Conservation (phyloP, 805 yeast species). For the Maudiozyma pseudohumilis region DNA sequence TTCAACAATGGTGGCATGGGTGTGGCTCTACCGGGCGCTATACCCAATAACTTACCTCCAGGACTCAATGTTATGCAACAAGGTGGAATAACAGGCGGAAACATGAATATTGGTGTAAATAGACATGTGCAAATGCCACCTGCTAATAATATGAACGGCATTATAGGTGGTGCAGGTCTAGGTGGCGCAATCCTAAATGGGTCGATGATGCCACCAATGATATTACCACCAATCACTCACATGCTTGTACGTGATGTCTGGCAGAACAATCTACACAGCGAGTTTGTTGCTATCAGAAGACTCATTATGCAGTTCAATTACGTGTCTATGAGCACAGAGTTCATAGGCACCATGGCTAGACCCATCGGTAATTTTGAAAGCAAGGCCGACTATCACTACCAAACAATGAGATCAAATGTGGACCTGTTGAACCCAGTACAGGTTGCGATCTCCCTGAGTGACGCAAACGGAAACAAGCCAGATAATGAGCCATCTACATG, state of each 20-base stretch:
- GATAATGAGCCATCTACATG: slow-evolving; percentile 69
- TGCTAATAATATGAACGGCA: slow-evolving; percentile 8
- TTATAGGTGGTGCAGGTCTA: slow-evolving; percentile 3
- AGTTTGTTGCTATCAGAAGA: slow-evolving; percentile 51
- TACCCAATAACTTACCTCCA: slow-evolving; percentile 18
- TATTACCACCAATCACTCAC: slow-evolving; percentile 26
- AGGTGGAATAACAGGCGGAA: slow-evolving; percentile 1
- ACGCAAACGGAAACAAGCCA: slow-evolving; percentile 58
- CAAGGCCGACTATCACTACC: slow-evolving; percentile 89
- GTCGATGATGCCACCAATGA: slow-evolving; percentile 8
- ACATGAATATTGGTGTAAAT: slow-evolving; percentile 3
- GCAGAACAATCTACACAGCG: slow-evolving; percentile 58
- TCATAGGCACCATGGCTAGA: slow-evolving; percentile 92
- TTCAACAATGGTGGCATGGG: slow-evolving; percentile 5
- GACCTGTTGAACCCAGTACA: slow-evolving; percentile 82
- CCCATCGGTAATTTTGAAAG: slow-evolving; percentile 91
- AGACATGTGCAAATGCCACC: slow-evolving; percentile 7
- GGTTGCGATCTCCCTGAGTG: slow-evolving; percentile 69
- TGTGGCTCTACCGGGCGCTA: slow-evolving; percentile 3
- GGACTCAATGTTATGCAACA: slow-evolving; percentile 22
- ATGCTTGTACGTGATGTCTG: slow-evolving; percentile 60
- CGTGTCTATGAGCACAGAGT: slow-evolving; percentile 76
- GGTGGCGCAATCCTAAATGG: too few relatives aligned
- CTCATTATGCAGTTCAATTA: slow-evolving; percentile 45
- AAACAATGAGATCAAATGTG: slow-evolving; percentile 83